A percentile compares a stretch with the other conserved stretches of the same genome.
These are phyloP conservation scores for Casuarina glauca DNA, from an alignment of 306 rosid genomes.

Conservation along the genomic window DNA sequence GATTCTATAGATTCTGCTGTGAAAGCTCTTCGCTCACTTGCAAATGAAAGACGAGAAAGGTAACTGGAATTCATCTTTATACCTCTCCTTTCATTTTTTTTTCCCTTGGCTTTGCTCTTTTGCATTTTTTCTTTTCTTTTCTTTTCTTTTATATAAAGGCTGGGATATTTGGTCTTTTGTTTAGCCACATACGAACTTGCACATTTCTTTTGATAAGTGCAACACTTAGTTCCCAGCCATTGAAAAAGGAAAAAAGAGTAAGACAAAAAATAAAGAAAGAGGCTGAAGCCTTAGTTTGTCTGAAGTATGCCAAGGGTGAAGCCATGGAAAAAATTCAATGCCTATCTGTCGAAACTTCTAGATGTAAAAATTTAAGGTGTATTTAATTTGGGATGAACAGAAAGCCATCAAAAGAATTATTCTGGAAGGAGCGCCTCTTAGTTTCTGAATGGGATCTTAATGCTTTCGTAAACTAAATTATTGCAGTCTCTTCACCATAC, in stretches of 20 bases:
- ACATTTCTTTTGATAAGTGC: not conserved
- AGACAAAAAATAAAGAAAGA: too few relatives aligned
- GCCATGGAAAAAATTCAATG: too few relatives aligned
- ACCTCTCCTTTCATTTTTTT: not conserved
- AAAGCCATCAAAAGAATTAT: not conserved
- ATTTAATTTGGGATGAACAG: not conserved
- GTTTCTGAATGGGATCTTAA: too few relatives aligned
- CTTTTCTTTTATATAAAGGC: not conserved
- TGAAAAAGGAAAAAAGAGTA: not conserved
- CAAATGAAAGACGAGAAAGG: conserved; percentile 94
- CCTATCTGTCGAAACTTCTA: not conserved
- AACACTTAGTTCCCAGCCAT: not conserved
- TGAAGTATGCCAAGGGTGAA: too few relatives aligned
- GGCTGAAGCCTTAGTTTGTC: too few relatives aligned
- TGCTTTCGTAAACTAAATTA: too few relatives aligned
- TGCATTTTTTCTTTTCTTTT: not conserved
- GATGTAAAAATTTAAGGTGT: not conserved
- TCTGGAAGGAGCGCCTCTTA: too few relatives aligned
- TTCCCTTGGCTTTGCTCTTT: not conserved
- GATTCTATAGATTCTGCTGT: conserved; percentile 66
- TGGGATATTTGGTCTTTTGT: not conserved
- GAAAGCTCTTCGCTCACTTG: conserved; percentile 79
- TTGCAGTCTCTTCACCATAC: too few relatives aligned
- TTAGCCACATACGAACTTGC: not conserved
- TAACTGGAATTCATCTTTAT: conserved; percentile 31